phyloP scores from a whole-genome alignment of 495 filamentous ascomycete genomes.

The Amphirosellinia nigrospora region DNA sequence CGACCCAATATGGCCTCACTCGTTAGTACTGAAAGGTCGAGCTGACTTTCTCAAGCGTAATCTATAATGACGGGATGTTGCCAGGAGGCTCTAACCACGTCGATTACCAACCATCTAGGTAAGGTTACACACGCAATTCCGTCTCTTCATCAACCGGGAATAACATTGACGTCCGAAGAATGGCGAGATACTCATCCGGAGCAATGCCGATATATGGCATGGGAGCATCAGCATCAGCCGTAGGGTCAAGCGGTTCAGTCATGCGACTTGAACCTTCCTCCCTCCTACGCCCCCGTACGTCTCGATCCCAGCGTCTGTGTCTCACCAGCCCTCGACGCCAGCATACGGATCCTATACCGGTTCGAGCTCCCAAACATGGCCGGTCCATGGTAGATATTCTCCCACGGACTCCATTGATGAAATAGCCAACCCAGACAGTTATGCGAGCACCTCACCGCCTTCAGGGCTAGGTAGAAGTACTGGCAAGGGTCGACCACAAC shows the following conservation, averaged over 20 bases:
- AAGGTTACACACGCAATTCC: constrained; percentile 41
- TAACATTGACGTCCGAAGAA: constrained; percentile 51
- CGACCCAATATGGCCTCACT: constrained; percentile 38
- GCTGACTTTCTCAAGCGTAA: constrained; percentile 49
- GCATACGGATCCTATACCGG: constrained; percentile 45
- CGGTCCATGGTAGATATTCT: constrained; percentile 49
- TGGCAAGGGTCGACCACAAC: constrained; percentile 65
- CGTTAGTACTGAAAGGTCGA: constrained; percentile 36
- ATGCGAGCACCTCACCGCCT: constrained; percentile 43
- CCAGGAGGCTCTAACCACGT: constrained; percentile 36
- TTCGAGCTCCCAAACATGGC: constrained; percentile 47
- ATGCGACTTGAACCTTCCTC: constrained; percentile 43
- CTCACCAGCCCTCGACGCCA: constrained; percentile 36
- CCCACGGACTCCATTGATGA: constrained; percentile 57
- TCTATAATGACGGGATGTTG: constrained; percentile 46
- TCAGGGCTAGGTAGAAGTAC: constrained; percentile 51
- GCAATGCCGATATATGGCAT: constrained; percentile 47
- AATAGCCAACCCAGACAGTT: constrained; percentile 47
- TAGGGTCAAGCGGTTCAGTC: constrained; percentile 39
- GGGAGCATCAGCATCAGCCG: constrained; percentile 35
- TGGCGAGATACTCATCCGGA: constrained; percentile 45
- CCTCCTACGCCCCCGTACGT: constrained; percentile 42
- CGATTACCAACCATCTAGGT: constrained; percentile 54
- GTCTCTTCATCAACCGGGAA: constrained; percentile 40
- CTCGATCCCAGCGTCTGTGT: constrained; percentile 43